Base-by-base conservation (phyloP, 345 rosid species). In the Dipteronia sinensis region DNA sequence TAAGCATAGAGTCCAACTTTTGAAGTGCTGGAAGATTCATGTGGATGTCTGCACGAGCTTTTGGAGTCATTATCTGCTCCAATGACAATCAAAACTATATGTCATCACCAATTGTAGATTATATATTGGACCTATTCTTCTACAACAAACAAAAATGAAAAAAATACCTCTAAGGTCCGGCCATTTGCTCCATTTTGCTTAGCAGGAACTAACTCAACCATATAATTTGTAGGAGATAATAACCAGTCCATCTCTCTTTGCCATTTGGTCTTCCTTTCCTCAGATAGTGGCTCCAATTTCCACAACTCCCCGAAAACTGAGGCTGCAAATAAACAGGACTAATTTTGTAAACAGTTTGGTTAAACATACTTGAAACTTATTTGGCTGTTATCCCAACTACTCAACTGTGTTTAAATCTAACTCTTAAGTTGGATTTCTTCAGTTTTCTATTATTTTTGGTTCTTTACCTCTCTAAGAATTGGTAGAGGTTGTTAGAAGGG, bases 161-260 rank as follows among this genome's bases (percentile, higher is more conserved):
- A 31, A 31, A 31, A 4, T 79, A 95, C 99, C 97, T 96, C 99
- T 78, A 92, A 42, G 38, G 84, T 91, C 77, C 88, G 82, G 71
- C 99, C 99, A 87, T 89, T 90, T 47, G 85, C 87, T 64, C 93
- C 92, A 78, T 80, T 89, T 86, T 94, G 99, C 89, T 87, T 93
- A n/a, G 97, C 88, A 77, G 99, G 99, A 70, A 96, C 99, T 69
- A 96, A 80, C 89, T 96, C 95, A 67, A 96, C 94, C 97, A 96
- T 96, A 80, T 90, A 92, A 80, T 91, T 92, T 20, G 98, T 89
- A 51, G 98, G 98, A 78, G 99, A 96, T 67, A 96, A 85, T 79
- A 96, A 73, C 98, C 99, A 96, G 76, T 96, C 97, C 94, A 93
- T 91, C 87, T 96, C 99, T 82, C 88, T 85, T 78, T 75, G 71